A percentile compares a stretch with the other conserved stretches of the same genome.
phyloP scores from a whole-genome alignment of 441 rosid species.

The Erysimum cheiri region DNA sequence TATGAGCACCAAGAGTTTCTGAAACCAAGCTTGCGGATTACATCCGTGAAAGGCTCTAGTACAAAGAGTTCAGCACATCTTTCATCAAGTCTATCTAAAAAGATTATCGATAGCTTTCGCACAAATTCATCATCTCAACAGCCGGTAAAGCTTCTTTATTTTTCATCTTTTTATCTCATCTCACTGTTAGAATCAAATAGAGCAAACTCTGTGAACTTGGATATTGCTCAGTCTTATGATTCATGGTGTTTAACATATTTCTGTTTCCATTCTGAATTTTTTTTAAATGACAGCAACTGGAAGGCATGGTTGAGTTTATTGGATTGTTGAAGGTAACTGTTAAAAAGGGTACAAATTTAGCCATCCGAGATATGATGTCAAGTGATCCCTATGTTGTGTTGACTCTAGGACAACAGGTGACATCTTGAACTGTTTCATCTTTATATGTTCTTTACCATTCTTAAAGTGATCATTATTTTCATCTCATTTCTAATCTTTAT shows the following conservation, averaged over 20 bases:
- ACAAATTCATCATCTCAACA: conserved; percentile 53
- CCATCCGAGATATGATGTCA: conserved; percentile 95
- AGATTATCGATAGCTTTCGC: conserved; percentile 71
- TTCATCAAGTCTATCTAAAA: conserved; percentile 62
- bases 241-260: conserved; percentile 29
- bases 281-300: conserved; percentile 55
- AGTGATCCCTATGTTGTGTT: conserved; percentile 96
- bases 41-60: conserved; percentile 55
- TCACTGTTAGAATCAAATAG: neutral
- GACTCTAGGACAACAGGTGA: conserved; percentile 84
- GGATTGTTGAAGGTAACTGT: conserved; percentile 83
- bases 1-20: conserved; percentile 94
- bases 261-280: conserved; percentile 5
- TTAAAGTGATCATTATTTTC: conserved; percentile 3
- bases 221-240: conserved; percentile 6
- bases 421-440: conserved; percentile 9
- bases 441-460: conserved; percentile 5
- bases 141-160: conserved; percentile 50
- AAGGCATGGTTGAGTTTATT: conserved; percentile 84
- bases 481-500: conserved; percentile 11
- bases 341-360: conserved; percentile 76
- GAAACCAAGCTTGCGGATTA: conserved; percentile 88
- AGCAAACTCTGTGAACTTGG: conserved; percentile 8
- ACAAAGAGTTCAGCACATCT: conserved; percentile 49
- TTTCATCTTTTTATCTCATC: neutral